Evolutionary conservation across 805 yeast species (phyloP).

Genomic region (Maudiozyma barnettii): DNA sequence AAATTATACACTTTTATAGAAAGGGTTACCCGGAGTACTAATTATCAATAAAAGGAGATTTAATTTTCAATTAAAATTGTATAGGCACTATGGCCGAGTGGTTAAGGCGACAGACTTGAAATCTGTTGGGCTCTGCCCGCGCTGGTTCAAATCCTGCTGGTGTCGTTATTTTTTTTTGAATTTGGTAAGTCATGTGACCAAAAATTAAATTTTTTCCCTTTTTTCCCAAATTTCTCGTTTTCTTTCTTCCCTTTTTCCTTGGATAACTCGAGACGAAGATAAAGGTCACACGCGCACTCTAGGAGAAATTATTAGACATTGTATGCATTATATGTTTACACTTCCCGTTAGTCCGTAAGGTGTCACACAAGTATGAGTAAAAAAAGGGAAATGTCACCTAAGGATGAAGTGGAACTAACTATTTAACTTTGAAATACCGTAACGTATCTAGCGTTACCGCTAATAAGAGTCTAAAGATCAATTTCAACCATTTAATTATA

Average conservation of each 20-base stretch:
- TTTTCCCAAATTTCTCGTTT: no score
- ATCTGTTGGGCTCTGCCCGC: slow-evolving; percentile 37
- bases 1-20: no score
- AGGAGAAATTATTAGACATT: not conserved
- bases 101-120: slow-evolving; percentile 39
- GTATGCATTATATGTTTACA: no score
- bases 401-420: no score
- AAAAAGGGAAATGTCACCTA: no score
- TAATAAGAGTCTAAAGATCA: no score
- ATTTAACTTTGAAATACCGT: not conserved
- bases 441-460: no score
- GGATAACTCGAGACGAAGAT: no score
- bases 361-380: no score
- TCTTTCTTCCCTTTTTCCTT: no score
- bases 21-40: not conserved
- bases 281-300: no score
- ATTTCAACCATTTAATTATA: not conserved
- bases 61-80: not conserved
- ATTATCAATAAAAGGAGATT: no score
- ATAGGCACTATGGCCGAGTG: slow-evolving; percentile 36
- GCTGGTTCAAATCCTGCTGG: slow-evolving; percentile 38
- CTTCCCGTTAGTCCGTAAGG: not conserved
- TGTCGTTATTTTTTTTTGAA: slow-evolving; percentile 26
- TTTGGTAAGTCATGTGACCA: not conserved
- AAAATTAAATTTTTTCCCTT: not conserved